Conservation (phyloP, 129 eudicot species). For the Helianthus tuberosus region DNA sequence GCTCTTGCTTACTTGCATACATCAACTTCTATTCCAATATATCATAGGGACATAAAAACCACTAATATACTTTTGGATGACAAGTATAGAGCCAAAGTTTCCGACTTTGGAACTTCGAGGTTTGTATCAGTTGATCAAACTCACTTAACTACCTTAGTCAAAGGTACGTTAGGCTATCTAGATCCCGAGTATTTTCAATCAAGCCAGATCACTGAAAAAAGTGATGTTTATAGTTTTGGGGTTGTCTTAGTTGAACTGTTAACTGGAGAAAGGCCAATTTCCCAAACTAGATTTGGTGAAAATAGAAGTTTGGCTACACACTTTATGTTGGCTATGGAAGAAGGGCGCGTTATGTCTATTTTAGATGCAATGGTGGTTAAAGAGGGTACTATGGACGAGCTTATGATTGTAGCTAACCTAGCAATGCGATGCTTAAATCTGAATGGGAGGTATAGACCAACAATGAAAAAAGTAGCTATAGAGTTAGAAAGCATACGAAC, state of each 20-base stretch:
- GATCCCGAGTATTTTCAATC: too few relatives aligned
- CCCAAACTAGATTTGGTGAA: too few relatives aligned
- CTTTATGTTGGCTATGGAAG: neutral
- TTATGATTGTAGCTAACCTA: neutral
- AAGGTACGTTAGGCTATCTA: too few relatives aligned
- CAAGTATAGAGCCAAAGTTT: neutral
- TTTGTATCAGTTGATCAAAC: too few relatives aligned
- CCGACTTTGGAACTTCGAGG: constrained; percentile 8
- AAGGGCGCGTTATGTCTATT: neutral
- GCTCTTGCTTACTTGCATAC: neutral
- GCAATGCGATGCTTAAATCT: neutral
- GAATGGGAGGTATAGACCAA: neutral
- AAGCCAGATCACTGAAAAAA: too few relatives aligned
- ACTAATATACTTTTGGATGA: neutral
- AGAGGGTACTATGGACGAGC: neutral
- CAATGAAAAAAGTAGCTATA: too few relatives aligned
- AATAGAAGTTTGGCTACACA: too few relatives aligned
- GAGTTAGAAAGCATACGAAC: neutral
- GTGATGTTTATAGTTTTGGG: too few relatives aligned
- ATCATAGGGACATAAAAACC: neutral
- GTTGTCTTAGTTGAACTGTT: too few relatives aligned
- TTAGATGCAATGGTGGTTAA: neutral
- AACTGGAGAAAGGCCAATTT: too few relatives aligned
- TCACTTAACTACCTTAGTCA: too few relatives aligned
- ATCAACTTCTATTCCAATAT: constrained; percentile 5